Evolutionary conservation across 495 filamentous ascomycete species (phyloP), one percentile per base, ranked within the genome.

Genomic region (Annulohypoxylon bovei): DNA sequence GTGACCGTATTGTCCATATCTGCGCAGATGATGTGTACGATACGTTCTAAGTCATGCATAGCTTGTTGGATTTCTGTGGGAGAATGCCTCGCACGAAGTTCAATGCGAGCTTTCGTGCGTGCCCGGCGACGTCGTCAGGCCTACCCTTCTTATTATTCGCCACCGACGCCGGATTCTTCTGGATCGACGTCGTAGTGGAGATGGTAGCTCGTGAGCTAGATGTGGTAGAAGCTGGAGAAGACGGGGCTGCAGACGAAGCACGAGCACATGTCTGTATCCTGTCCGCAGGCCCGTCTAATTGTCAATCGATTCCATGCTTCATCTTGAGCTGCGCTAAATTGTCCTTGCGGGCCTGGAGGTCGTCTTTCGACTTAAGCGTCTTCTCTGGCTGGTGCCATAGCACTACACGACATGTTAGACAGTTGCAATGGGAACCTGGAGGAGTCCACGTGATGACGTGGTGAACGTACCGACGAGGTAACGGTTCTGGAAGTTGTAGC

Each of bases 401-500:
- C 61, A 98, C 95, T 98, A 75, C 32, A 54, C 66, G 61, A n/a
- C 23, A 53, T 46, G 62, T 67, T 42, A 70, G 75, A 64, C 3
- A 12, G 28, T 23, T 25, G 18, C 46, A 40, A 65, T 8, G 46
- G 37, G 25, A 14, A 54, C 22, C n/a, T 54, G n/a, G 25, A 50
- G 30, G 39, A 7, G 59, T 28, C 22, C 59, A 28, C 39, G 53
- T 65, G 64, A 47, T 25, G 35, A 62, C 37, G 47, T 30, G 12
- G 39, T 40, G 11, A 25, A 55, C 93, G 47, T 90, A 97, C 94
- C 94, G 77, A 99, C 96, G 75, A 99, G 93, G 83, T 99, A 99
- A 78, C 95, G 93, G 85, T 95, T 97, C 83, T 98, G 96, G 81
- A 99, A 99, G 83, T 99, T 99, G 88, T 96, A 99, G 76, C 95